phyloP scores from a whole-genome alignment of 164 flowering plant species.

The Nymphaea thermarum region DNA sequence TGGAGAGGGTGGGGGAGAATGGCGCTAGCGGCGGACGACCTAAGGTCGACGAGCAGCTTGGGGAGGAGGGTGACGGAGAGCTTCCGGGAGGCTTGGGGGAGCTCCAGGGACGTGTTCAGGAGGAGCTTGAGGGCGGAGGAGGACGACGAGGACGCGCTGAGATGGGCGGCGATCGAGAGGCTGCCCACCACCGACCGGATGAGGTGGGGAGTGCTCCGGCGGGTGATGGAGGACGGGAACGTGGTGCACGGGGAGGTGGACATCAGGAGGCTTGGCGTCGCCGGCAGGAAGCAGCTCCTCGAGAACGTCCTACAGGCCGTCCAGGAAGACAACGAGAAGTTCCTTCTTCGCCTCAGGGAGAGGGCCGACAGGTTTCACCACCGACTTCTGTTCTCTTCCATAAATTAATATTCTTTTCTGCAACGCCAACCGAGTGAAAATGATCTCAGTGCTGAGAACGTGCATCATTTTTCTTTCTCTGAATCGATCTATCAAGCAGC shows the following conservation, averaged over 20 bases:
- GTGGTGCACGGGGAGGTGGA: not conserved
- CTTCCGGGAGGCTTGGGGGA: conserved; percentile 21
- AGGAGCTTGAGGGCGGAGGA: conserved; percentile 18
- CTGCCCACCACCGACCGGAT: conserved; percentile 55
- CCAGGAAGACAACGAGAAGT: conserved; percentile 2
- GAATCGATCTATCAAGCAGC: no score
- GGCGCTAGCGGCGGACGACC: no score
- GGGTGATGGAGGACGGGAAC: conserved; percentile 29
- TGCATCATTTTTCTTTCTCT: no score
- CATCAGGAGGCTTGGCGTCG: not conserved
- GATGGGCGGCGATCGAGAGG: conserved; percentile 67
- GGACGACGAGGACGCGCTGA: conserved; percentile 54
- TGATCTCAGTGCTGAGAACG: no score
- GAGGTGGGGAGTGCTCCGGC: conserved; percentile 28
- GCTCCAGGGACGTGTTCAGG: conserved; percentile 22
- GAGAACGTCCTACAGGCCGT: not conserved
- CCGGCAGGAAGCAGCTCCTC: not conserved
- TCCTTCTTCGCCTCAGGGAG: not conserved
- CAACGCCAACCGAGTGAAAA: no score
- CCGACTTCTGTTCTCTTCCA: not conserved
- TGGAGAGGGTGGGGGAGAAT: no score
- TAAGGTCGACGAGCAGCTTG: conserved; percentile 18
- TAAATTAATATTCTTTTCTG: no score
- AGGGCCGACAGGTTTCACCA: not conserved
- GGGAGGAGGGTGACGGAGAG: conserved; percentile 22